phyloP scores from a whole-genome alignment of 306 rosid species.

The Gynostemma pentaphyllum region DNA sequence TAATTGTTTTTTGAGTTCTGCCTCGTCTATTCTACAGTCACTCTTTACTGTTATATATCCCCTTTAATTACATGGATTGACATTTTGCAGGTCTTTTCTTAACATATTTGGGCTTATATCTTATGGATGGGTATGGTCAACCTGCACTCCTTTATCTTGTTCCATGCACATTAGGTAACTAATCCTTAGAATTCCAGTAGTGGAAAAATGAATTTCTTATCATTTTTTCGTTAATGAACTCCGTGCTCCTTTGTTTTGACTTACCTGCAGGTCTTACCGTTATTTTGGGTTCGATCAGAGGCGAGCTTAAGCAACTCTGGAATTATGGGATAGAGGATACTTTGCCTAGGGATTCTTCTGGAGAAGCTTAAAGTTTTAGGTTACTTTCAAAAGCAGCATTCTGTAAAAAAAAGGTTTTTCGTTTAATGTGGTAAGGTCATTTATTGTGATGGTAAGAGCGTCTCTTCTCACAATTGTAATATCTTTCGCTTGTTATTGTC shows the following conservation, averaged over 20 bases:
- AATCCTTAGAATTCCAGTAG: neutral
- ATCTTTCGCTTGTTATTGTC: neutral
- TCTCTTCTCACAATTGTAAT: neutral
- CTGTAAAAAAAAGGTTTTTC: neutral
- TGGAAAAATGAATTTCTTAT: neutral
- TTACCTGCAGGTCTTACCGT: conserved; percentile 41
- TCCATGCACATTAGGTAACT: conserved; percentile 88
- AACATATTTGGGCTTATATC: conserved; percentile 62
- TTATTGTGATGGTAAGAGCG: neutral
- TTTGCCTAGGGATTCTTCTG: conserved; percentile 16
- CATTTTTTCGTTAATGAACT: neutral
- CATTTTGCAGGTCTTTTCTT: conserved; percentile 47
- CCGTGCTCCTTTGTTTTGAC: neutral
- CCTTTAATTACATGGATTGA: conserved; percentile 7
- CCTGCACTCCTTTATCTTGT: conserved; percentile 98
- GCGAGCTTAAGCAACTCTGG: conserved; percentile 66
- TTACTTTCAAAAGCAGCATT: neutral
- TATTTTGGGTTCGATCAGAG: conserved; percentile 50
- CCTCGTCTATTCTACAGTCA: neutral
- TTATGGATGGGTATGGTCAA: conserved; percentile 90
- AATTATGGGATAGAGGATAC: conserved; percentile 24
- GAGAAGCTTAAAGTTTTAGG: conserved; percentile 8
- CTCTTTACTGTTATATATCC: conserved; percentile 9
- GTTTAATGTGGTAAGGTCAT: neutral
- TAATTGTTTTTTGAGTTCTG: neutral